Evolutionary conservation across 2,329 filamentous ascomycete species (phyloP).

Genomic region (Chaetomium sp.): DNA sequence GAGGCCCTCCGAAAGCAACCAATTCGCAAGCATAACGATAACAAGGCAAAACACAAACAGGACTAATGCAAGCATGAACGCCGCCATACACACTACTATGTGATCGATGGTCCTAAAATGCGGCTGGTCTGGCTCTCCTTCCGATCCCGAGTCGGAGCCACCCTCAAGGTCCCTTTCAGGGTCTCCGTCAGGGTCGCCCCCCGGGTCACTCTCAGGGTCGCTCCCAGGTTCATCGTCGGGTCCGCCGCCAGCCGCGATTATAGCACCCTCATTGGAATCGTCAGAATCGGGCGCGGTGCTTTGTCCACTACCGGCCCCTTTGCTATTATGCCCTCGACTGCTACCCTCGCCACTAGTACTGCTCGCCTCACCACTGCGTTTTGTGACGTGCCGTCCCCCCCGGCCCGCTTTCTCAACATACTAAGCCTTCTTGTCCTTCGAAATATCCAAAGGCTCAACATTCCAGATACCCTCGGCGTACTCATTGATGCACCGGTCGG

Average conservation of each 20-base stretch:
- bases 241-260: background rate
- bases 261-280: background rate
- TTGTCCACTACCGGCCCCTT: background rate
- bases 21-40: background rate
- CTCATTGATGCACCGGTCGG: slow-evolving; percentile 92
- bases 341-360: background rate
- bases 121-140: background rate
- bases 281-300: background rate
- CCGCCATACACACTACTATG: background rate
- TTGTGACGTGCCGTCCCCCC: background rate
- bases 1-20: background rate
- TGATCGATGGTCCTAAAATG: too few species aligned
- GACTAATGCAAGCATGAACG: background rate
- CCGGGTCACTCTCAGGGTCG: too few species aligned
- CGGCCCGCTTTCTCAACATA: background rate
- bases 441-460: slow-evolving; percentile 71
- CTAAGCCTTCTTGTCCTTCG: slow-evolving; percentile 4
- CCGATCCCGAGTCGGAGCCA: background rate
- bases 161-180: too few species aligned
- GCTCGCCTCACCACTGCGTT: background rate
- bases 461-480: slow-evolving; percentile 99
- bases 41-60: background rate
- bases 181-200: too few species aligned
- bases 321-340: too few species aligned
- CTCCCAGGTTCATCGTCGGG: background rate